Evolutionary conservation across 371 early-diverging fungal species (phyloP).

Genomic region (Mortierella sp.): DNA sequence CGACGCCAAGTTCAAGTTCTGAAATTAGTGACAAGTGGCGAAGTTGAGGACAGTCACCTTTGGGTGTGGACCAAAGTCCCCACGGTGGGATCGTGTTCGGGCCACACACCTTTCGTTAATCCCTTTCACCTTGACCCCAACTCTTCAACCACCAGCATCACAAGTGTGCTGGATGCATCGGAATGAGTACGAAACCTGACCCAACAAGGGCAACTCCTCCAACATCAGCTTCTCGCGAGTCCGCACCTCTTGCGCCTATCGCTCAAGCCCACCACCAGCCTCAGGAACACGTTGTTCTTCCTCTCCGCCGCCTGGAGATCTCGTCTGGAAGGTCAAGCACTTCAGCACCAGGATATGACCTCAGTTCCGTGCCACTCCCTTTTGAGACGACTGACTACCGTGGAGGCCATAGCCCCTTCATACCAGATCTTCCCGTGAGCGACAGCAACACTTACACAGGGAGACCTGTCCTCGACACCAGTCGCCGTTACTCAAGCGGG

Average conservation of each 20-base stretch:
- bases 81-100: too few species aligned
- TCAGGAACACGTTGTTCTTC: constrained; percentile 12
- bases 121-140: background rate
- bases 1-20: too few species aligned
- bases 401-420: constrained; percentile 3
- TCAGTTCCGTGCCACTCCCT: background rate
- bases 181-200: constrained; percentile 45
- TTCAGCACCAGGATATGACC: background rate
- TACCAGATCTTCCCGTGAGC: constrained; percentile 12
- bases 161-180: constrained; percentile 25
- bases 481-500: constrained; percentile 39
- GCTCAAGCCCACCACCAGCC: constrained; percentile 24
- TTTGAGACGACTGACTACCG: constrained; percentile 9
- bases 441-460: constrained; percentile 42
- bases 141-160: constrained; percentile 1
- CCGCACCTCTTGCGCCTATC: constrained; percentile 13
- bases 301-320: constrained; percentile 30
- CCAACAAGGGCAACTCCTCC: constrained; percentile 40
- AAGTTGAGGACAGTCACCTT: constrained; percentile 5
- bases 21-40: background rate
- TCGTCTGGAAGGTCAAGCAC: constrained; percentile 1
- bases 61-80: too few species aligned
- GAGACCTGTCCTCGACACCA: constrained; percentile 29
- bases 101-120: background rate
- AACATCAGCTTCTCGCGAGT: constrained; percentile 6